Conservation (phyloP, 257 asterid genomes). For the Jacaranda mimosifolia region DNA sequence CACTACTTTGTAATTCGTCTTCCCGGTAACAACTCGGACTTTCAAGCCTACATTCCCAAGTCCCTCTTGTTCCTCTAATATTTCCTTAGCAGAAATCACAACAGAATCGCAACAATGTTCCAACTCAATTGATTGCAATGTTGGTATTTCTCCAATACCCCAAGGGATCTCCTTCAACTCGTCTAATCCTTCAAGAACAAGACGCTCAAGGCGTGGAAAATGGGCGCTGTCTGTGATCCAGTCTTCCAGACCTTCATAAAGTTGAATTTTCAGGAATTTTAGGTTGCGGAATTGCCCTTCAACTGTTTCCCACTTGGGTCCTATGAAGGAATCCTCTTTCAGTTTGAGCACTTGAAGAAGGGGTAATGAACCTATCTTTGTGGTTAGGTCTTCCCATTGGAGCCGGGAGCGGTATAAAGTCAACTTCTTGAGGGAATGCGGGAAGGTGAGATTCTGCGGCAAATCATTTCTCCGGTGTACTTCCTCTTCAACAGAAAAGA, state of each 20-base stretch:
- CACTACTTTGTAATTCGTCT: too few species aligned
- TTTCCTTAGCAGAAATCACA: not conserved
- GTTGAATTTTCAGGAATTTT: not conserved
- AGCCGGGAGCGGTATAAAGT: not conserved
- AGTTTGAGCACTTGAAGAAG: not conserved
- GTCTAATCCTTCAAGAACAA: not conserved
- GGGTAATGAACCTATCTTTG: not conserved
- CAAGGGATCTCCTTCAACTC: slow-evolving; percentile 27
- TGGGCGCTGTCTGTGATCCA: not conserved
- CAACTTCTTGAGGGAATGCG: slow-evolving; percentile 23
- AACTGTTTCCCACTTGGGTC: slow-evolving; percentile 5
- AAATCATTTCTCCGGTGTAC: too few species aligned
- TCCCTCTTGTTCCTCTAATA: too few species aligned
- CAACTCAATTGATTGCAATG: slow-evolving; percentile 8
- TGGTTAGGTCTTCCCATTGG: not conserved
- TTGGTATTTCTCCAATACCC: slow-evolving; percentile 20
- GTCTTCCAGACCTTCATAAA: not conserved
- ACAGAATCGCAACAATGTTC: not conserved
- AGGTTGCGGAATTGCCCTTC: slow-evolving; percentile 7
- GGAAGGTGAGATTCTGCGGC: slow-evolving; percentile 2
- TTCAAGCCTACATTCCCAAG: too few species aligned
- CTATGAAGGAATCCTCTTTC: not conserved
- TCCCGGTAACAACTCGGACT: too few species aligned
- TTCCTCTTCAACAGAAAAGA: not conserved
- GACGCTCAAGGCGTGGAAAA: slow-evolving; percentile 26